These are phyloP conservation scores for Potentilla sterilis DNA, from an alignment of 306 rosid genomes.

Conservation along the genomic window DNA sequence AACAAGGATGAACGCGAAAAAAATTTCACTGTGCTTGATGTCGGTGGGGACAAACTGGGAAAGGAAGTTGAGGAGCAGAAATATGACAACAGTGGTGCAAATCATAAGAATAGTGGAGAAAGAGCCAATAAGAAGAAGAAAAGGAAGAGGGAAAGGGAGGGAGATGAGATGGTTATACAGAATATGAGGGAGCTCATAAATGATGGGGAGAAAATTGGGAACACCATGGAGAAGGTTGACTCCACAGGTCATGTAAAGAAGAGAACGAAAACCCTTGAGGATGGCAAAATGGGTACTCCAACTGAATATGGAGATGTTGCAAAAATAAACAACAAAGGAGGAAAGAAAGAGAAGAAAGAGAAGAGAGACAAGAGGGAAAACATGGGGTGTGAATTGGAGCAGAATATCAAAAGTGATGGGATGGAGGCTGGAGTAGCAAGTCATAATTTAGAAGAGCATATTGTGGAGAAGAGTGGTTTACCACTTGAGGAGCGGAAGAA, in stretches of 20 bases:
- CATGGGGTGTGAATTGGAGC: not conserved
- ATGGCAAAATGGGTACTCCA: not conserved
- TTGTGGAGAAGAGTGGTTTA: not conserved
- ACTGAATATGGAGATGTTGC: not conserved
- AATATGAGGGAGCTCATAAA: not conserved
- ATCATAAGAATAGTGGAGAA: not conserved
- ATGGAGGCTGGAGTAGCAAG: not conserved
- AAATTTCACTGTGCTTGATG: not conserved
- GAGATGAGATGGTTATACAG: no score
- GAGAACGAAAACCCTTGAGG: conserved; percentile 7
- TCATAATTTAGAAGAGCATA: not conserved
- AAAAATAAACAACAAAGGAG: conserved; percentile 1
- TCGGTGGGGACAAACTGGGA: not conserved
- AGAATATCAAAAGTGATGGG: conserved; percentile 4
- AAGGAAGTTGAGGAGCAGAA: not conserved
- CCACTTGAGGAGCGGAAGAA: not conserved
- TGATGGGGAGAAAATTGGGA: not conserved
- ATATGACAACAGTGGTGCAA: not conserved
- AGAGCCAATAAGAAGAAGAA: not conserved
- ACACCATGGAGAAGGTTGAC: not conserved
- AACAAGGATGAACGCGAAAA: not conserved
- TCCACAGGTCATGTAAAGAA: not conserved
- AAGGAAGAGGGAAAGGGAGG: not conserved
- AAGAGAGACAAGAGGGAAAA: conserved; percentile 8
- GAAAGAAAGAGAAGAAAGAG: not conserved